phyloP scores from a whole-genome alignment of 768 basidiomycete genomes.

The Leccinum aurantiacum region DNA sequence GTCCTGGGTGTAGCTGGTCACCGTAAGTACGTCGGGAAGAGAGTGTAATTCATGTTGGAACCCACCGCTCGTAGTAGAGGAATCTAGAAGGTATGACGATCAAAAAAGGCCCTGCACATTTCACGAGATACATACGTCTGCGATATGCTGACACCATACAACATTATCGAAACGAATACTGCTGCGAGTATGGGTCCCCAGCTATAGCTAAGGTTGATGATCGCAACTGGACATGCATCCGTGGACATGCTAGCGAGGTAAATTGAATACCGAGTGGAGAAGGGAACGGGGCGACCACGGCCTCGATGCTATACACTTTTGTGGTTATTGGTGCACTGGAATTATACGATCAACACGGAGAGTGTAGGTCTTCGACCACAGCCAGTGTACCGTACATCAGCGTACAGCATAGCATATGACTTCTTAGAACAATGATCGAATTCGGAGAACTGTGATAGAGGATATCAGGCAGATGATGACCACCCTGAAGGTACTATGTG shows the following conservation, averaged over 20 bases:
- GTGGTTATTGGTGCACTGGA: conserved; percentile 7
- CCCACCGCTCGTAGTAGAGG: conserved; percentile 27
- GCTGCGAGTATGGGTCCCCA: conserved; percentile 28
- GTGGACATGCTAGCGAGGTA: conserved; percentile 13
- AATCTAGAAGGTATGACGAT: conserved; percentile 13
- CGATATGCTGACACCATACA: conserved; percentile 28
- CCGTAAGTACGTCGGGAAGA: not conserved
- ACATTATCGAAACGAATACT: conserved; percentile 19
- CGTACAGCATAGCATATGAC: not conserved
- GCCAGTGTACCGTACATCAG: not conserved
- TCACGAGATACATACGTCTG: conserved; percentile 21
- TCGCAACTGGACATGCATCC: conserved; percentile 1
- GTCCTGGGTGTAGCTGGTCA: too few species aligned
- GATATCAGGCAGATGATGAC: not conserved
- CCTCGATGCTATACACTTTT: conserved; percentile 3
- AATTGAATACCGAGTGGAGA: not conserved
- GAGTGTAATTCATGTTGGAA: not conserved
- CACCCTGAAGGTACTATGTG: not conserved
- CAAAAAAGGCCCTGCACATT: not conserved
- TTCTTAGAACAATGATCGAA: not conserved
- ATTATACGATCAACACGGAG: conserved; percentile 14
- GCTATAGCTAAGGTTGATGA: conserved; percentile 10
- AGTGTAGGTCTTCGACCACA: not conserved
- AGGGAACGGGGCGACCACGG: not conserved
- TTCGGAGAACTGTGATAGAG: not conserved